Base-by-base conservation (phyloP, 2,329 filamentous ascomycete genomes). In the Colletotrichum ledebouriae region DNA sequence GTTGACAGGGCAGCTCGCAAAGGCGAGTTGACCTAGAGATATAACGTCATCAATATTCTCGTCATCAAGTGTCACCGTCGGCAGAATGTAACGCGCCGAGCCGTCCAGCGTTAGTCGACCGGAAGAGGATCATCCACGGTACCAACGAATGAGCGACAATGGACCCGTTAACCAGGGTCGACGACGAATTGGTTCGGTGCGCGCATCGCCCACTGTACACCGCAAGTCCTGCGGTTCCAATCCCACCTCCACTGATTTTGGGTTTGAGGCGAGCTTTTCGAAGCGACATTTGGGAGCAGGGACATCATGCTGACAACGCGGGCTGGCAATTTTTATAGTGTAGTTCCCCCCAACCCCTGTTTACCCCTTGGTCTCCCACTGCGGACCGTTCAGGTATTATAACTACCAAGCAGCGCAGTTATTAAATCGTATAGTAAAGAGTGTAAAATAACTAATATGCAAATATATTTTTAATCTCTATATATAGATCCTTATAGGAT, bases 81-180 rank as follows among this genome's bases (percentile, higher is more conserved):
- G 33, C n/a, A 57, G 44, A 59, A 42, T 50, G 49, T 34, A 41
- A 66, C 41, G 49, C 57, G 41, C 29, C 58, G 41, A 62, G 22
- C 47, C 41, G 39, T 46, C 41, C 20, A 44, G 50, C 37, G 44
- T 50, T 33, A 15, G 61, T 50, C 42, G 37, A 42, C 59, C 59
- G 46, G 34, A 67, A 29, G 15, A 49, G 20, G n/a, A 5, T 13
- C 20, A 63, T 39, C 25, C 42, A 67, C 56, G 63, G 41, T 56
- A 62, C 20, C 59, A 46, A 42, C 37, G 34, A 34, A 42, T 29
- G 33, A 13, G 58, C 50, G 39, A 11, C 10, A 20, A 39, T 29
- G 25, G 4, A 29, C 25, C 25, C 25, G 25, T 29, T 6, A 29
- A 25, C 34, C 33, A 56, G 41, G 20, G 20, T 34, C 44, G 42